Conservation (phyloP, 2,329 filamentous ascomycete genomes). For the Venturia asperata region DNA sequence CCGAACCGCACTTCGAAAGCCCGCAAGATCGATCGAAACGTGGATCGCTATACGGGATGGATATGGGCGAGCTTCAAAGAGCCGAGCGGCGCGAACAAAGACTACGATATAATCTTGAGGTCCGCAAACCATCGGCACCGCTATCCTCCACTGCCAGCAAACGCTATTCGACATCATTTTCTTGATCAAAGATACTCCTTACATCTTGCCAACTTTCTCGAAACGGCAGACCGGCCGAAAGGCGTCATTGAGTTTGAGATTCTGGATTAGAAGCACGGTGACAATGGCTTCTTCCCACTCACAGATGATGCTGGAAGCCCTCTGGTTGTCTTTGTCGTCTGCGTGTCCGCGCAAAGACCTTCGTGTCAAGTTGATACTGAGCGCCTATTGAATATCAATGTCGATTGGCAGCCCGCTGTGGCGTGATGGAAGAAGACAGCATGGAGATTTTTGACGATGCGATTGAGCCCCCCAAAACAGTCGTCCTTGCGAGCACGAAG, state of each 20-base stretch:
- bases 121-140: constrained; percentile 4
- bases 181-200: neutral
- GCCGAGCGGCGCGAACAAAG: constrained; percentile 16
- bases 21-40: constrained; percentile 16
- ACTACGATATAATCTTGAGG: constrained; percentile 15
- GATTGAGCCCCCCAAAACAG: neutral
- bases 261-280: constrained; percentile 2
- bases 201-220: neutral
- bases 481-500: neutral
- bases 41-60: constrained; percentile 13
- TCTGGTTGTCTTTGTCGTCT: neutral
- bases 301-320: neutral
- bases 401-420: too few relatives aligned
- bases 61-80: constrained; percentile 16
- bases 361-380: neutral
- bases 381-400: too few relatives aligned
- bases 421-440: too few relatives aligned
- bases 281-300: neutral
- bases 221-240: neutral
- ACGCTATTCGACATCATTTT: constrained; percentile 9
- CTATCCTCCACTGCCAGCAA: neutral
- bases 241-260: neutral
- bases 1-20: neutral
- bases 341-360: neutral
- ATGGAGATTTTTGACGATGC: neutral